These are phyloP conservation scores for Lachancea mirantina DNA, from an alignment of 805 yeast species.

Conservation along the genomic window DNA sequence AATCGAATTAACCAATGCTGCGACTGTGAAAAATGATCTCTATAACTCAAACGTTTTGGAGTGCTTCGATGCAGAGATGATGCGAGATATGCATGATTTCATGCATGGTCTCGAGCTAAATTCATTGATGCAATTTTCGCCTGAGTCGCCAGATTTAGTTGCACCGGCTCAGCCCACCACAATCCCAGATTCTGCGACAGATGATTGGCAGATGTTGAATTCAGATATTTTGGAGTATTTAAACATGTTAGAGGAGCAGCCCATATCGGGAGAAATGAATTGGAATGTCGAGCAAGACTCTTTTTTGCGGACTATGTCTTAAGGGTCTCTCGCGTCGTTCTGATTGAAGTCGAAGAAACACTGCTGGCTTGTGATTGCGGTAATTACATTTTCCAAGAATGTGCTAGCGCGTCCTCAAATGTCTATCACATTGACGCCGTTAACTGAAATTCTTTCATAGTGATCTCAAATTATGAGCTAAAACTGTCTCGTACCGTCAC, in stretches of 20 bases:
- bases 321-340: too few relatives aligned
- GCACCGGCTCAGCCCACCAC: not conserved
- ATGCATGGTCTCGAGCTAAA: not conserved
- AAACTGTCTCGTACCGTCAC: too few relatives aligned
- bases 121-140: not conserved
- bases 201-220: slow-evolving; percentile 1
- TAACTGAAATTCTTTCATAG: too few relatives aligned
- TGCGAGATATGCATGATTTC: not conserved
- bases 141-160: not conserved
- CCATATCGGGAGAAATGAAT: slow-evolving; percentile 1
- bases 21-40: slow-evolving; percentile 5
- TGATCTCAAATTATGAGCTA: too few relatives aligned
- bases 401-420: too few relatives aligned
- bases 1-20: slow-evolving; percentile 4
- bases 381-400: too few relatives aligned
- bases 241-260: slow-evolving; percentile 1
- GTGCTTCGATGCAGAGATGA: slow-evolving; percentile 1
- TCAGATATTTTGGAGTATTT: slow-evolving; percentile 2
- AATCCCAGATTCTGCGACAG: not conserved
- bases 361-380: too few relatives aligned
- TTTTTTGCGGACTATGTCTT: too few relatives aligned
- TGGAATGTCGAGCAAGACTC: too few relatives aligned
- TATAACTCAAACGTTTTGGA: slow-evolving; percentile 1
- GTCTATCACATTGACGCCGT: too few relatives aligned
- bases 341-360: not conserved